These are phyloP conservation scores for Platanthera zijinensis DNA, from an alignment of 106 monocot genomes.

Conservation along the genomic window DNA sequence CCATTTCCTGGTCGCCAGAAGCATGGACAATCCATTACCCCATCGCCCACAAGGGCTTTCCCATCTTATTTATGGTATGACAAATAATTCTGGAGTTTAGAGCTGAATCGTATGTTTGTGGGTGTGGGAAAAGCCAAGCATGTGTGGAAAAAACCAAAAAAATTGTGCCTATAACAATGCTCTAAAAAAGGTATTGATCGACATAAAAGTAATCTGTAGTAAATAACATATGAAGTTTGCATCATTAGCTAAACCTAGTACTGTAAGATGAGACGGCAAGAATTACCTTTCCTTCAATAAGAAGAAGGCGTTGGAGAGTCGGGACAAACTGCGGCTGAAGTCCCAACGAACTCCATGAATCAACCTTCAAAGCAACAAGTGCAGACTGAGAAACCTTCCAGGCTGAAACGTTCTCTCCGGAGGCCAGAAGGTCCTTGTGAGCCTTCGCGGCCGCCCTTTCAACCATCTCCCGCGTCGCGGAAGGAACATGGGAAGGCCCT, in stretches of 20 bases:
- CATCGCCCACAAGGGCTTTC: no score
- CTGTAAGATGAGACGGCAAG: background rate
- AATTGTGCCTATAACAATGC: no score
- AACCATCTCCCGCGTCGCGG: conserved; percentile 20
- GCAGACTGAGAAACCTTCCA: conserved; percentile 78
- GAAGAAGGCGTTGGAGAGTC: conserved; percentile 35
- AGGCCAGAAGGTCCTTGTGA: conserved; percentile 38
- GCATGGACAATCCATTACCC: no score
- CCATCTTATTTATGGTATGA: no score
- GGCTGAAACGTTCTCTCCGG: conserved; percentile 50
- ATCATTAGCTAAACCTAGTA: background rate
- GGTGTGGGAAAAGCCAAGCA: no score
- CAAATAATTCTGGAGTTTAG: no score
- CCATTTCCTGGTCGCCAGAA: no score
- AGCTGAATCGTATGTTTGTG: no score
- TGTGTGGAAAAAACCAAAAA: no score
- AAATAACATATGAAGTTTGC: background rate
- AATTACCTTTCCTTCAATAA: conserved; percentile 67
- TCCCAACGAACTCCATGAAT: conserved; percentile 72
- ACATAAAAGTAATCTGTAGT: background rate
- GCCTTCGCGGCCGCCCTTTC: conserved; percentile 47
- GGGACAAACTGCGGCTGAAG: conserved; percentile 69
- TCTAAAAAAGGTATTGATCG: background rate
- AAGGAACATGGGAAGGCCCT: background rate
- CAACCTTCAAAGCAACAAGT: conserved; percentile 38